phyloP scores from a whole-genome alignment of 257 asterid genomes.

The Solanum phureja region DNA sequence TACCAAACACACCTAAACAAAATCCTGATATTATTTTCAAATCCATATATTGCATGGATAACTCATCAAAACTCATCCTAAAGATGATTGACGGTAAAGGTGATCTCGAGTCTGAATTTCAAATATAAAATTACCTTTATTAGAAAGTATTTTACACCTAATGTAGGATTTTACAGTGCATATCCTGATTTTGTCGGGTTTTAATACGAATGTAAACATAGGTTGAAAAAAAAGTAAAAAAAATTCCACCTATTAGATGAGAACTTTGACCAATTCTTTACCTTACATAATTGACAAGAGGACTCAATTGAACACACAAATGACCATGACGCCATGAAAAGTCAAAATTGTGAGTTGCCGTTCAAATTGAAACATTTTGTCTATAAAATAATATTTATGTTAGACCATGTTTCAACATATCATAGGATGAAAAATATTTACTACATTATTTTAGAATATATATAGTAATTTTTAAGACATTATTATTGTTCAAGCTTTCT shows the following conservation, averaged over 20 bases:
- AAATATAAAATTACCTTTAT: background rate
- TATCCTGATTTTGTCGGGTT: fast-evolving
- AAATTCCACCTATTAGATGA: background rate
- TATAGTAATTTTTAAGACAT: background rate
- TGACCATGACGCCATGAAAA: background rate
- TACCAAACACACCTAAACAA: too few relatives aligned
- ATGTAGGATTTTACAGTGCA: fast-evolving
- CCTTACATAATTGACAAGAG: background rate
- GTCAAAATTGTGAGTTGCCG: background rate
- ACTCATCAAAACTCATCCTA: too few relatives aligned
- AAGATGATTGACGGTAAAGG: too few relatives aligned
- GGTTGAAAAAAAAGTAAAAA: fast-evolving
- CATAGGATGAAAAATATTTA: background rate
- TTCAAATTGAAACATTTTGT: background rate
- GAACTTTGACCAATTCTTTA: background rate
- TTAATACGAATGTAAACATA: fast-evolving
- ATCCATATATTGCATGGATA: too few relatives aligned
- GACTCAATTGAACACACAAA: background rate
- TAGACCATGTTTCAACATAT: background rate
- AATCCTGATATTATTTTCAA: too few relatives aligned
- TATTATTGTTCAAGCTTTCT: background rate
- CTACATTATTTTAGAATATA: background rate
- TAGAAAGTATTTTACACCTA: background rate
- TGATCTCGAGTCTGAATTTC: too few relatives aligned
- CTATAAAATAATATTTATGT: background rate